Conservation (phyloP, 768 basidiomycete genomes). For the Cystobasidium ongulense region DNA sequence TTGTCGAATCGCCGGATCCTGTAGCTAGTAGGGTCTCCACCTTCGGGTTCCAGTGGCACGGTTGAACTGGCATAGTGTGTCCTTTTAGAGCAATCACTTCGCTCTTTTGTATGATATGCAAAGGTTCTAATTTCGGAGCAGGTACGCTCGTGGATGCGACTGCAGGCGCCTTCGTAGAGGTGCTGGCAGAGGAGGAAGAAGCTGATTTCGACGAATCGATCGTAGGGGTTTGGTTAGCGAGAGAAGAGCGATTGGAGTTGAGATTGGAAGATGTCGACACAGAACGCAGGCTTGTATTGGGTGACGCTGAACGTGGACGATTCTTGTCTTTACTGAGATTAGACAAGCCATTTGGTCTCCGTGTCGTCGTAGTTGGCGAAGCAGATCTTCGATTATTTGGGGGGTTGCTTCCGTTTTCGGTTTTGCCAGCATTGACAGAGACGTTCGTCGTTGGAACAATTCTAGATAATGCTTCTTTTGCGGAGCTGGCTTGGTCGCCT, state of each 20-base stretch:
- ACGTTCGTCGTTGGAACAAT: too few relatives aligned
- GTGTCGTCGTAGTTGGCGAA: background rate
- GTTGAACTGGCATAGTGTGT: conserved; percentile 36
- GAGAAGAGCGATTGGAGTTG: background rate
- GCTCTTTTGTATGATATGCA: background rate
- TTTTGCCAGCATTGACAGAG: background rate
- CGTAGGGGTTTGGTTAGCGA: background rate
- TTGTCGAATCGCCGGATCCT: conserved; percentile 38
- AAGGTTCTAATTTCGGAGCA: background rate
- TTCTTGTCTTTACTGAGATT: background rate
- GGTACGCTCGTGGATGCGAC: background rate
- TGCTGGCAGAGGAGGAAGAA: background rate
- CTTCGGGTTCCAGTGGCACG: conserved; percentile 40
- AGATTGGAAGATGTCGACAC: background rate
- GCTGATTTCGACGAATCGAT: background rate
- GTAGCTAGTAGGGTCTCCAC: conserved; percentile 39
- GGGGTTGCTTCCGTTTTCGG: background rate
- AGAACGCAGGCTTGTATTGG: background rate
- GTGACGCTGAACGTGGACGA: conserved; percentile 14
- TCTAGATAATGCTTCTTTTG: too few relatives aligned
- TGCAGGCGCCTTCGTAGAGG: background rate
- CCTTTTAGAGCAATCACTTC: conserved; percentile 36
- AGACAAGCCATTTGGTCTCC: background rate
- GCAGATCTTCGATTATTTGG: background rate
- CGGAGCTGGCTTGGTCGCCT: background rate